phyloP scores from a whole-genome alignment of 805 yeast genomes.

The Candida namnaoensis region DNA sequence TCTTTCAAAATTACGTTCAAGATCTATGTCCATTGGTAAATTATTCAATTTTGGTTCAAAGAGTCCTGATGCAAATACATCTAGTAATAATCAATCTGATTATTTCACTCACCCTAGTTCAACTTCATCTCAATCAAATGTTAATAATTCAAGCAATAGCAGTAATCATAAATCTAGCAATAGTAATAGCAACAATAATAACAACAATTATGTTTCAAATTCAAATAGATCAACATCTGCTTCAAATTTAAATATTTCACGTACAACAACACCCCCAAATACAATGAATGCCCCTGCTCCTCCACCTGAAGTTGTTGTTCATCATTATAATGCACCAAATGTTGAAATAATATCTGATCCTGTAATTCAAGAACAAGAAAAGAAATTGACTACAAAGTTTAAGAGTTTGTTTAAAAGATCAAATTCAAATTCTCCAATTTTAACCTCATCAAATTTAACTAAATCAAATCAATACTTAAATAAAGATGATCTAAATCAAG shows the following conservation, averaged over 20 bases:
- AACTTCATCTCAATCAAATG: not conserved
- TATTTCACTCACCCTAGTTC: conserved; percentile 3
- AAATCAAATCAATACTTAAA: conserved; percentile 1
- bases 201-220: too few species aligned
- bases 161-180: not conserved
- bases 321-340: not conserved
- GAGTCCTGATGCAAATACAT: conserved; percentile 2
- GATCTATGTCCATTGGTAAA: conserved; percentile 33
- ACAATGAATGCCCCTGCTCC: not conserved
- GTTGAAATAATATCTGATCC: not conserved
- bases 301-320: not conserved
- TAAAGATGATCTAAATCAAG: conserved; percentile 1
- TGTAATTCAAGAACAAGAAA: conserved; percentile 2
- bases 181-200: not conserved
- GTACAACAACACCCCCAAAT: too few species aligned
- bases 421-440: conserved; percentile 1
- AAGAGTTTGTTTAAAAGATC: conserved; percentile 15
- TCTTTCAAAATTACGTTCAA: conserved; percentile 21
- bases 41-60: conserved; percentile 28
- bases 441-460: conserved; percentile 2
- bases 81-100: too few species aligned
- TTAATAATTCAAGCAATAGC: too few species aligned
- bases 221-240: too few species aligned
- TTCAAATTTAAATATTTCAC: too few species aligned
- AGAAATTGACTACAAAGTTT: conserved; percentile 11